Conservation (phyloP, 1,284 basidiomycete genomes). For the Malassezia vespertilionis region DNA sequence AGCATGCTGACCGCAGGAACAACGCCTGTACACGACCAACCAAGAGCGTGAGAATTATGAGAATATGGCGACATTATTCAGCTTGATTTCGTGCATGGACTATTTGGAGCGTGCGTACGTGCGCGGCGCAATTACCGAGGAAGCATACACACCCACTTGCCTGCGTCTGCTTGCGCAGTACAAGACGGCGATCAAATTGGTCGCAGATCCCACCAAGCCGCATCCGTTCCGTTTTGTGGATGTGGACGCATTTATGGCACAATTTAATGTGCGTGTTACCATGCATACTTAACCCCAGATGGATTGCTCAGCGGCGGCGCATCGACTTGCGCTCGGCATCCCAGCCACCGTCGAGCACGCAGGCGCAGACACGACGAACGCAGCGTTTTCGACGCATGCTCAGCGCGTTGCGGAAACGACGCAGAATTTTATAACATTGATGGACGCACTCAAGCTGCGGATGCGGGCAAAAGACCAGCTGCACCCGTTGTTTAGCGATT, state of each 20-base stretch:
- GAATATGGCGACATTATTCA: slow-evolving; percentile 77
- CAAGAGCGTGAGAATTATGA: slow-evolving; percentile 80
- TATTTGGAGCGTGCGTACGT: slow-evolving; percentile 93
- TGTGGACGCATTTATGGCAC: slow-evolving; percentile 65
- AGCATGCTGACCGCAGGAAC: slow-evolving; percentile 56
- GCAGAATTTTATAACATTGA: slow-evolving; percentile 88
- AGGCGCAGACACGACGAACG: slow-evolving; percentile 50
- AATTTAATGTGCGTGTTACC: slow-evolving; percentile 61
- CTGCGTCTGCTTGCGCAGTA: slow-evolving; percentile 83
- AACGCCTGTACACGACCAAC: slow-evolving; percentile 74
- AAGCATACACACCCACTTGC: slow-evolving; percentile 87
- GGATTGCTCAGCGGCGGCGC: slow-evolving; percentile 84
- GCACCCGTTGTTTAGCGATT: slow-evolving; percentile 83
- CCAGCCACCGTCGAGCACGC: slow-evolving; percentile 89
- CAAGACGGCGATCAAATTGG: slow-evolving; percentile 89
- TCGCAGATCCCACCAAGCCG: slow-evolving; percentile 63
- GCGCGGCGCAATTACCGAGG: slow-evolving; percentile 70
- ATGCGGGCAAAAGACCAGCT: slow-evolving; percentile 91
- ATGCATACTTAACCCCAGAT: slow-evolving; percentile 52
- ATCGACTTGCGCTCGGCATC: slow-evolving; percentile 79
- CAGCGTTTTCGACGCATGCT: slow-evolving; percentile 61
- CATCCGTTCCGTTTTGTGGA: slow-evolving; percentile 24
- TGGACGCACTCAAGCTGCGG: slow-evolving; percentile 88
- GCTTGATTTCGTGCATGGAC: slow-evolving; percentile 79
- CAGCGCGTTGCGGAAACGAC: slow-evolving; percentile 99